Base-by-base conservation (phyloP, 306 rosid genomes). In the Castanea crenata region DNA sequence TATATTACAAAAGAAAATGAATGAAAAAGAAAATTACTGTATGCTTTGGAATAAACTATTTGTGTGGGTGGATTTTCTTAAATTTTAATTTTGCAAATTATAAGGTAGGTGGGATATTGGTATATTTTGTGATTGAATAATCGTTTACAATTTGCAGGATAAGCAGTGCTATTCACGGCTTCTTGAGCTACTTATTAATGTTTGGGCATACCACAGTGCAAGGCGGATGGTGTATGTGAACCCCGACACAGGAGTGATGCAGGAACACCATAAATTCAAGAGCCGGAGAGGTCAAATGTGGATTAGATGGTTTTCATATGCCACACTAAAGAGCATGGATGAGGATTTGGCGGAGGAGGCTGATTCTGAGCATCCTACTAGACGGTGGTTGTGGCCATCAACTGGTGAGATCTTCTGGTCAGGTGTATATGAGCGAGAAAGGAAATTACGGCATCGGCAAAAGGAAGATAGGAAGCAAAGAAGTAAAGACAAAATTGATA, bases 331-430 rank as follows among this genome's bases (percentile, higher is more conserved):
- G 92, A 88, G 81, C 91, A 90, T 93, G 99, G 99, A 96, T 52
- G 99, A 96, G 75, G 99, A 96, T 80, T 86, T 91, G 27, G 99
- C 98, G 0, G 98, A 93, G 89, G 90, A 91, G 80, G 81, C 86
- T 13, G 98, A 96, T 76, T 46, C 84, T 0, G 94, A 89, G 75
- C 90, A 78, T 78, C 87, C 85, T 12, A 46, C 21, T 0, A 80
- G 83, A 54, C 93, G 86, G 80, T 93, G 99, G 99, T 62, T 93
- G 88, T 96, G 99, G 99, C 99, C 98, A 34, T 84, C 88, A 19
- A 96, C 99, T 0, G 99, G 99, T 7, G 98, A 96, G 87, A 90
- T 96, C n/a, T 88, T 84, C 67, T 96, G 99, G 99, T 94, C 90
- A 49, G 99, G 99, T 18, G 34, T 91, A 7, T 87, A 75, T 3